These are phyloP conservation scores for Saposhnikovia divaricata DNA, from an alignment of 129 eudicot genomes.

Conservation along the genomic window DNA sequence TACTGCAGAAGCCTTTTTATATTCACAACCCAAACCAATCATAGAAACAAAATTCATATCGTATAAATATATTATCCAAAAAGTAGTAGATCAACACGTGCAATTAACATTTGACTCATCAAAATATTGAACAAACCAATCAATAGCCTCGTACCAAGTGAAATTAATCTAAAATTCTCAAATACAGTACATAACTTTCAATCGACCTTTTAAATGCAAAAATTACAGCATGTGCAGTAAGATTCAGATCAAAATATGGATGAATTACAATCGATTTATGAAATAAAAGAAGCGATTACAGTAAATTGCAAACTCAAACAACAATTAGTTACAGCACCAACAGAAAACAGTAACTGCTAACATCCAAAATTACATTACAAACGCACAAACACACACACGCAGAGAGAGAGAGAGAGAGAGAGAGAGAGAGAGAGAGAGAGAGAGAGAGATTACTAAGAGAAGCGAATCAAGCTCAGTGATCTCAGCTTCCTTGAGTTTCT, in stretches of 20 bases:
- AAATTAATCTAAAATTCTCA: no score
- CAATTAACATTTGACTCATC: background rate
- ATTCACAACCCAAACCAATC: background rate
- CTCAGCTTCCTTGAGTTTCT: conserved; percentile 88
- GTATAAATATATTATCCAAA: background rate
- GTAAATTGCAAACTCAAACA: no score
- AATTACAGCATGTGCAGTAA: no score
- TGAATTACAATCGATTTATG: no score
- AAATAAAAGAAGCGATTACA: no score
- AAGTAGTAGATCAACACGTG: background rate
- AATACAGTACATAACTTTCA: no score
- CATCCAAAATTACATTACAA: background rate
- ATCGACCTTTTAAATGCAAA: no score
- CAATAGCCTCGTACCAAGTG: no score
- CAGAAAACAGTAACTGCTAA: background rate
- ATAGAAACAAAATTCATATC: background rate
- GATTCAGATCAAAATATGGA: no score
- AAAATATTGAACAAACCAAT: no score
- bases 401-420: background rate
- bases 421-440: no score
- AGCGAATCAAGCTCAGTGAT: conserved; percentile 98
- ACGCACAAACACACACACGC: background rate
- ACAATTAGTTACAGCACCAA: background rate
- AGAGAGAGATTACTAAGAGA: conserved; percentile 46
- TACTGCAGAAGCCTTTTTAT: background rate